phyloP scores from a whole-genome alignment of 331 rosid species.

The Telfairia occidentalis region DNA sequence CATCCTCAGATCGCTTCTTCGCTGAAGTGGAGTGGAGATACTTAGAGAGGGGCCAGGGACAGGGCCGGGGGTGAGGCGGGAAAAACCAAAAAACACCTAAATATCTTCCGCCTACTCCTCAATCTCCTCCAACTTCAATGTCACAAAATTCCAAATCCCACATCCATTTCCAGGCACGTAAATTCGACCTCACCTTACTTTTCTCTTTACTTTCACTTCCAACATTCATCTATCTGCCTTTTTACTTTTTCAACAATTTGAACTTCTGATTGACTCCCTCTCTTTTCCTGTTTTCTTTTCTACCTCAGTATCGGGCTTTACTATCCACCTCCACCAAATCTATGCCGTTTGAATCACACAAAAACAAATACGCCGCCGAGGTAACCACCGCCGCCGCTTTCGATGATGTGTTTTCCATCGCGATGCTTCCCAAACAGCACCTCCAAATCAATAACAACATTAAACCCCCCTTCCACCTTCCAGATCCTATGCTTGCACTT shows the following conservation, averaged over 20 bases:
- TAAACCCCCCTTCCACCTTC: slow-evolving; percentile 23
- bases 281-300: not conserved
- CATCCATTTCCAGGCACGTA: slow-evolving; percentile 41
- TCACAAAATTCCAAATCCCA: slow-evolving; percentile 29
- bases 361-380: slow-evolving; percentile 19
- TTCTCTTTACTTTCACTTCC: not conserved
- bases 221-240: not conserved
- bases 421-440: slow-evolving; percentile 34
- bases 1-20: no score
- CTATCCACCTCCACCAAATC: slow-evolving; percentile 19
- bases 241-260: not conserved
- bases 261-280: not conserved
- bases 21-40: not conserved
- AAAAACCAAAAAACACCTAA: not conserved
- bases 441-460: slow-evolving; percentile 25
- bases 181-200: not conserved
- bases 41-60: not conserved
- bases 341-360: slow-evolving; percentile 43
- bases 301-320: not conserved
- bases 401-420: slow-evolving; percentile 37
- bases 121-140: slow-evolving; percentile 29
- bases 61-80: not conserved
- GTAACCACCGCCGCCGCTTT: slow-evolving; percentile 25
- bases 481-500: slow-evolving; percentile 31
- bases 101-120: not conserved